phyloP scores from a whole-genome alignment of 2,329 filamentous ascomycete genomes.

The Arachnopeziza araneosa region DNA sequence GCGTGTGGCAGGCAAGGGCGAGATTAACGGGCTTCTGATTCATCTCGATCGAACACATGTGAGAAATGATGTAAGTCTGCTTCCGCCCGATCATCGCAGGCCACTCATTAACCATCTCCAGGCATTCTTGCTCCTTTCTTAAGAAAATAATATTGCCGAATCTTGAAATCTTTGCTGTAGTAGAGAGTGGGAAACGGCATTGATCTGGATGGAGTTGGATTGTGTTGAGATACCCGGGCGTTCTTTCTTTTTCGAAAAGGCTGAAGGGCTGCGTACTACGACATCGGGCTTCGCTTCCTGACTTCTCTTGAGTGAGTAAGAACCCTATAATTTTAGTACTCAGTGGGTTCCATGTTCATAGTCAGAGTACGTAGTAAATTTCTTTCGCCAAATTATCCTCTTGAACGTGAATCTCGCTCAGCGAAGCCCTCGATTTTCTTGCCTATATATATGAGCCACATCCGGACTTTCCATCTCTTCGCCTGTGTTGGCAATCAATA shows the following conservation, averaged over 20 bases:
- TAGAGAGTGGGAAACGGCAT: not conserved
- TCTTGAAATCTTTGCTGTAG: not conserved
- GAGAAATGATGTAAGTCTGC: not conserved
- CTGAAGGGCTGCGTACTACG: not conserved
- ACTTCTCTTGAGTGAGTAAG: not conserved
- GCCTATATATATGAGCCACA: too few relatives aligned
- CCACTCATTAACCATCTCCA: not conserved
- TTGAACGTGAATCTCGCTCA: not conserved
- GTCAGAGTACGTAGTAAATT: too few relatives aligned
- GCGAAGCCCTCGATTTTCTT: too few relatives aligned
- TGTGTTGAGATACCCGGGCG: not conserved
- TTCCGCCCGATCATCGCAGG: too few relatives aligned
- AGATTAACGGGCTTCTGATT: not conserved
- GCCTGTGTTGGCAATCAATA: too few relatives aligned
- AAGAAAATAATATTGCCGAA: not conserved
- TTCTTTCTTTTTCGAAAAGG: not conserved
- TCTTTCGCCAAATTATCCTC: not conserved
- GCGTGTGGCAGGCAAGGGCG: not conserved
- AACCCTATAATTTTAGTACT: too few relatives aligned
- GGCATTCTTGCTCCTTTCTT: not conserved
- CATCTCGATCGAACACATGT: not conserved
- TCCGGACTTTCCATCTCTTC: too few relatives aligned
- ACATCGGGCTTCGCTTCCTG: not conserved
- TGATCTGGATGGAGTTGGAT: not conserved
- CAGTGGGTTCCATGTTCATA: too few relatives aligned